These are phyloP conservation scores for Eutrema heterophyllum DNA, from an alignment of 345 rosid genomes.

Conservation along the genomic window DNA sequence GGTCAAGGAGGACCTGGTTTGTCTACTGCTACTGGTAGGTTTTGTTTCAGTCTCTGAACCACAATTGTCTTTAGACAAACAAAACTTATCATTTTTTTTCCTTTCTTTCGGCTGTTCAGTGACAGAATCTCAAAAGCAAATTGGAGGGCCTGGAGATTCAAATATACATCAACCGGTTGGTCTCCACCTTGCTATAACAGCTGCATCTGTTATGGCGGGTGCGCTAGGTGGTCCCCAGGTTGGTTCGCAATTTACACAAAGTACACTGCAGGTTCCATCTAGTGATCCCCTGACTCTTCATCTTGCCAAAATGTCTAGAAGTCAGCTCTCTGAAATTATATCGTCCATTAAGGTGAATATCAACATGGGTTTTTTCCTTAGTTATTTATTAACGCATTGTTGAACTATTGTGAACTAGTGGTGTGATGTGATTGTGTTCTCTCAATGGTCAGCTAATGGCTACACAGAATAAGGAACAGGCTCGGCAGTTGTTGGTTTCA, in stretches of 20 bases:
- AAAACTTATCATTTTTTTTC: neutral
- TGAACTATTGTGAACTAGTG: neutral
- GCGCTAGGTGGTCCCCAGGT: constrained; percentile 73
- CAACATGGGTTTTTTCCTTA: neutral
- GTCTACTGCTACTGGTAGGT: constrained; percentile 52
- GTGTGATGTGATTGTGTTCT: constrained; percentile 13
- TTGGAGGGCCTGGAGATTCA: constrained; percentile 55
- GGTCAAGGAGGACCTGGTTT: constrained; percentile 91
- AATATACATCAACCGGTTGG: constrained; percentile 75
- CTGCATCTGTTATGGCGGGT: constrained; percentile 73
- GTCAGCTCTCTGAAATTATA: constrained; percentile 70
- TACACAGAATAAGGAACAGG: constrained; percentile 60
- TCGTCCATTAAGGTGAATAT: constrained; percentile 69
- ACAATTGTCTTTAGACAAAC: neutral
- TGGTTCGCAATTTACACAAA: constrained; percentile 46
- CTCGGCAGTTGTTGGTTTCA: constrained; percentile 68
- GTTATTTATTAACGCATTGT: neutral
- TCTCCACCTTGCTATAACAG: constrained; percentile 68
- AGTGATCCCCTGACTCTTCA: constrained; percentile 90
- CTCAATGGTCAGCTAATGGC: constrained; percentile 54
- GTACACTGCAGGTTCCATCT: constrained; percentile 44
- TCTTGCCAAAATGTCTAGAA: constrained; percentile 84
- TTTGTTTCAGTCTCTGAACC: constrained; percentile 1
- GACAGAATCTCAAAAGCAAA: constrained; percentile 58
- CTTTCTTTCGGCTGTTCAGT: constrained; percentile 7